phyloP scores from a whole-genome alignment of 306 rosid genomes.

The Mimosa bimucronata region DNA sequence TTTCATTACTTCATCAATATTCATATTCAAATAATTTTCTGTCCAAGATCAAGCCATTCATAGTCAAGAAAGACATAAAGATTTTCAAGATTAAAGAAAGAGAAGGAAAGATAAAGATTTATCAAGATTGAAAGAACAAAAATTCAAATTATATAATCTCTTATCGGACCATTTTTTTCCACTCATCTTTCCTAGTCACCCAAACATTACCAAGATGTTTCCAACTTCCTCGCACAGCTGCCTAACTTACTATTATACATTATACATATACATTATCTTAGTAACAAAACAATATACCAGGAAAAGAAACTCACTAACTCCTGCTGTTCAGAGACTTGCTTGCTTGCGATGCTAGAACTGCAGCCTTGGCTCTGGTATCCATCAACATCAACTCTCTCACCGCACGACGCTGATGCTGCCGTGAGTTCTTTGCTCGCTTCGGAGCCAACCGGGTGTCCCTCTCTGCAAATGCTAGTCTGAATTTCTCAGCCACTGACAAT shows the following conservation, averaged over 20 bases:
- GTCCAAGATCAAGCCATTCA: too few species aligned
- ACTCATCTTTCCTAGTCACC: background rate
- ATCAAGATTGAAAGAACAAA: too few species aligned
- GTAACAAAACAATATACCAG: background rate
- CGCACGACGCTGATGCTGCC: constrained; percentile 87
- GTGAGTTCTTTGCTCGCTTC: constrained; percentile 87
- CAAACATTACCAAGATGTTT: background rate
- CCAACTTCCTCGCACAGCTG: background rate
- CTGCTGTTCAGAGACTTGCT: constrained; percentile 58
- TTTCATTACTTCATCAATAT: too few species aligned
- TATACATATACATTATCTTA: background rate
- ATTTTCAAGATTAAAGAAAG: too few species aligned
- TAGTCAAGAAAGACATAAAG: too few species aligned
- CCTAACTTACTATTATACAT: background rate
- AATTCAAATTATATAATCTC: too few species aligned
- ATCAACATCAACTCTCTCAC: constrained; percentile 69
- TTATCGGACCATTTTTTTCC: too few species aligned
- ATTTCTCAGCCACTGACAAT: constrained; percentile 84
- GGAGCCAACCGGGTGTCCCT: constrained; percentile 86
- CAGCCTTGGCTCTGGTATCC: constrained; percentile 74
- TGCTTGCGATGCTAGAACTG: constrained; percentile 71
- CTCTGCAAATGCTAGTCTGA: constrained; percentile 90
- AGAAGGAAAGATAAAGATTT: too few species aligned
- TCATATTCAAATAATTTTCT: too few species aligned
- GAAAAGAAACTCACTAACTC: constrained; percentile 27